Evolutionary conservation across 108 stramenopile species (phyloP).

Genomic region (Pseudonitzschia pungens): DNA sequence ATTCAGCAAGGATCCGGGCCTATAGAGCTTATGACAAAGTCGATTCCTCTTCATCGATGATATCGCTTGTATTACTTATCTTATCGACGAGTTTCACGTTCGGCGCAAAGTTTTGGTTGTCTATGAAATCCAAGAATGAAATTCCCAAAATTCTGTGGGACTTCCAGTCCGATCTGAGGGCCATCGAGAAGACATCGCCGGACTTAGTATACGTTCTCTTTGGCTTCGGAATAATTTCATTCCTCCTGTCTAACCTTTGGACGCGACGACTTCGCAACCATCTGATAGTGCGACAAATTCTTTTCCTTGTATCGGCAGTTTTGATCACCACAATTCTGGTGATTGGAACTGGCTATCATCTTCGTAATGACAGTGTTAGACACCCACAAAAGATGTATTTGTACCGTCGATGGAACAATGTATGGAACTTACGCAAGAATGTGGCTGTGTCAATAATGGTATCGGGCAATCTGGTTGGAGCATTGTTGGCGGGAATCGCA

Average conservation of each 20-base stretch:
- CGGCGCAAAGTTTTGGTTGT: slow-evolving; percentile 2
- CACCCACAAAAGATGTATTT: neutral
- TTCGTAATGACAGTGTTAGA: neutral
- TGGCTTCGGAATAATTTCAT: neutral
- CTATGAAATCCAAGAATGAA: neutral
- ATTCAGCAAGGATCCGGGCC: no score
- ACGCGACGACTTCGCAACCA: neutral
- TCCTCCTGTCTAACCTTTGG: neutral
- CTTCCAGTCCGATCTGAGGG: neutral
- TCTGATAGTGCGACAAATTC: neutral
- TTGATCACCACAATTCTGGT: neutral
- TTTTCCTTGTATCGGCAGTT: neutral
- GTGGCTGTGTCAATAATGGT: slow-evolving; percentile 7
- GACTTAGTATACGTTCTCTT: neutral
- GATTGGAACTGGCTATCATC: neutral
- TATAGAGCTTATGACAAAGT: neutral
- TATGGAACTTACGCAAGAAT: slow-evolving; percentile 26
- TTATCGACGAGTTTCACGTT: neutral
- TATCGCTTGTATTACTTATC: neutral
- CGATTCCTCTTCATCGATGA: neutral
- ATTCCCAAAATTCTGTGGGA: neutral
- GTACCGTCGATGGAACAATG: neutral
- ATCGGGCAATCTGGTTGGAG: slow-evolving; percentile 2
- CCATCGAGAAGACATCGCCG: neutral
- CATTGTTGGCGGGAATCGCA: neutral